These are phyloP conservation scores for Spathaspora sp. DNA, from an alignment of 1,139 yeast species.

Conservation along the genomic window DNA sequence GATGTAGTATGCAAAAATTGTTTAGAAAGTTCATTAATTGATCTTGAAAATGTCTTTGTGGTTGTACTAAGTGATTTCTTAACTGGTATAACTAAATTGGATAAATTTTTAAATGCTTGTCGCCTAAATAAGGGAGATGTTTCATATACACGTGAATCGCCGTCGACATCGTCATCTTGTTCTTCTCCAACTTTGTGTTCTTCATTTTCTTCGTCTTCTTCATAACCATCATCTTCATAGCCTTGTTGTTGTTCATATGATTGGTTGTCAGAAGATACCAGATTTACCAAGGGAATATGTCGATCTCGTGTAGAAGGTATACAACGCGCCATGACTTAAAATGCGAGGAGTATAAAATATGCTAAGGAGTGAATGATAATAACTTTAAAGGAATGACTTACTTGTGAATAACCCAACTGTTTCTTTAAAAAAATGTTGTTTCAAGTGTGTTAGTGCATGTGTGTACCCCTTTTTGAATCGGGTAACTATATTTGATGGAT, in stretches of 20 bases:
- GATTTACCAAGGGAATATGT: not conserved
- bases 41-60: constrained; percentile 20
- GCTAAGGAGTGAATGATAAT: too few relatives aligned
- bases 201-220: constrained; percentile 1
- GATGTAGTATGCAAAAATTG: constrained; percentile 8
- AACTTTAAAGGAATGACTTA: too few relatives aligned
- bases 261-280: not conserved
- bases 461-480: too few relatives aligned
- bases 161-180: not conserved
- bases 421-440: too few relatives aligned
- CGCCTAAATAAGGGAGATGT: constrained; percentile 21
- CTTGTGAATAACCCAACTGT: too few relatives aligned
- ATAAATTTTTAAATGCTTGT: constrained; percentile 27
- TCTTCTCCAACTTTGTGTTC: constrained; percentile 2
- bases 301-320: not conserved
- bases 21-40: constrained; percentile 24
- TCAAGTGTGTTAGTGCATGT: too few relatives aligned
- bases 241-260: not conserved
- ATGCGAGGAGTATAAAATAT: too few relatives aligned
- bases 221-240: not conserved
- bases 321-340: too few relatives aligned
- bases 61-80: constrained; percentile 20
- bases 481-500: too few relatives aligned
- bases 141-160: not conserved
- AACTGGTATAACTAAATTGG: constrained; percentile 25